Base-by-base conservation (phyloP, 2,329 filamentous ascomycete species). In the Aspergillus flavus region DNA sequence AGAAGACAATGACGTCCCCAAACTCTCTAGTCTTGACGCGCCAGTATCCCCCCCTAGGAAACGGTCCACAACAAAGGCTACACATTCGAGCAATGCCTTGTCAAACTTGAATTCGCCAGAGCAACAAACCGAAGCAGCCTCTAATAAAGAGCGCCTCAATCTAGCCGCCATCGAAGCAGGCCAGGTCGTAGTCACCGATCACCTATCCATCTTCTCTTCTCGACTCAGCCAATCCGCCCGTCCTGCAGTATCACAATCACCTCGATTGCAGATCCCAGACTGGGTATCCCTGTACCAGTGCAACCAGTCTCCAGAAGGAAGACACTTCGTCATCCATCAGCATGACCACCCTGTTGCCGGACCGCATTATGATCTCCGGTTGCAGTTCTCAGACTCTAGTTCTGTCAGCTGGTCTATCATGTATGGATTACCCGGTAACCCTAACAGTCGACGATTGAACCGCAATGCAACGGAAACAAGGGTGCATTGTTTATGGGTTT, bases 301-400 rank as follows among this genome's bases (percentile, higher is more conserved):
- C 12, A 85, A 85, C 66, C 73, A 80, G 57, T 76, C 82, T 61
- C 61, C 72, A 0, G 64, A 81, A 50, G 84, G 85, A 10, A 75
- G 76, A 26, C 87, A 89, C 73, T 92, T 91, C 71, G 86, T 92
- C 58, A 83, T 92, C 43, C 89, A 92, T 73, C 89, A 92, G 71
- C 89, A 92, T 72, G 89, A 91, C 71, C 89, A 92, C 72, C 90
- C 89, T 1, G 74, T 90, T 50, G 88, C 89, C 11, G 89, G 89
- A 28, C 83, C 83, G 1, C 87, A 90, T 72, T 91, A 92, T 78
- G 90, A 92, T 74, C 80, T 92, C 23, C 82, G 89, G 3, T 79
- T 92, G 21, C 89, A 92, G 73, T 89, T 91, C 72, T 91, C 89
- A 34, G 81, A 83, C 62, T 84, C 85, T 0, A 91, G 89, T 71